Evolutionary conservation across 2,329 filamentous ascomycete genomes (phyloP).

Genomic region (Bipolaris oryzae): DNA sequence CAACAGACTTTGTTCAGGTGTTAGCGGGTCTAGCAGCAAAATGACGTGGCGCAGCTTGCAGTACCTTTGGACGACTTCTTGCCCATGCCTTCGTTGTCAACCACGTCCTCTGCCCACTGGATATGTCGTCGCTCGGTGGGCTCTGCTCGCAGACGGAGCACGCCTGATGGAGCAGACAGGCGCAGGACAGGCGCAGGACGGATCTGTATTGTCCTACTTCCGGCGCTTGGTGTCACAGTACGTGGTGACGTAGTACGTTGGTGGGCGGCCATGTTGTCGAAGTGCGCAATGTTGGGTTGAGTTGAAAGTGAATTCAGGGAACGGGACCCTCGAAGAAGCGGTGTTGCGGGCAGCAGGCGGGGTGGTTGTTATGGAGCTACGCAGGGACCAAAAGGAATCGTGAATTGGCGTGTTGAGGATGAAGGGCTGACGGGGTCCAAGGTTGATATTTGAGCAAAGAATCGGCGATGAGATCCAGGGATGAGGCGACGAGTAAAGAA

Average conservation of each 20-base stretch:
- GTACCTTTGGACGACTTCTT: constrained; percentile 93
- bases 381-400: constrained; percentile 23
- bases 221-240: constrained; percentile 26
- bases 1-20: constrained; percentile 84
- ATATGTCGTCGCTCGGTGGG: constrained; percentile 65
- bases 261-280: constrained; percentile 31
- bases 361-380: constrained; percentile 19
- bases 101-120: constrained; percentile 88
- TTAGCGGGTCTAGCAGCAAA: not conserved
- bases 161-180: constrained; percentile 43
- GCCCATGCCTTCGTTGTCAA: constrained; percentile 94
- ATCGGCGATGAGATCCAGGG: constrained; percentile 14
- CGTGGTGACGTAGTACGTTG: constrained; percentile 23
- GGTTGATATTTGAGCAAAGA: constrained; percentile 8
- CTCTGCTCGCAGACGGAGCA: constrained; percentile 51
- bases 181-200: constrained; percentile 42
- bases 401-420: constrained; percentile 10
- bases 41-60: not conserved
- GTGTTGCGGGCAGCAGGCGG: constrained; percentile 15
- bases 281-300: constrained; percentile 67
- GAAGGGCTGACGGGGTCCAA: constrained; percentile 11
- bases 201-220: constrained; percentile 33
- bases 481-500: constrained; percentile 14
- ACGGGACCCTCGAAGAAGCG: constrained; percentile 62
- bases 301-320: constrained; percentile 76